Percentiles rank a stretch among this genome's conserved stretches.
Conservation (phyloP, 2,329 filamentous ascomycete species). For the Zalaria obscura region DNA sequence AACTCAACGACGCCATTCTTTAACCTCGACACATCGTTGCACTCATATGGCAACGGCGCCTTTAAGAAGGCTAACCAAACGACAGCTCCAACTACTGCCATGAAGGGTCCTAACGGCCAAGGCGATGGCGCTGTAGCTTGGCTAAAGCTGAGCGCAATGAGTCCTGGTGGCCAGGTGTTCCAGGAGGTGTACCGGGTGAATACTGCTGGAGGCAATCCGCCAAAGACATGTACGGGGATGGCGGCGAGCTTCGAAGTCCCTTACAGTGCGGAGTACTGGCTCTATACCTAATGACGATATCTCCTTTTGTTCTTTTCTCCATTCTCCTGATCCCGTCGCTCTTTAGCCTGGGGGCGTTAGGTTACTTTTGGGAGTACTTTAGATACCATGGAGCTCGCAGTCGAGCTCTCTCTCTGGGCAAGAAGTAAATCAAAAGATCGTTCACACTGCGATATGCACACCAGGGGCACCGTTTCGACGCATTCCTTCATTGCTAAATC, state of each 20-base stretch:
- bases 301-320: no score
- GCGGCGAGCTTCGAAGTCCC: constrained; percentile 53
- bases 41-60: constrained; percentile 43
- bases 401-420: no score
- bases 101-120: constrained; percentile 39
- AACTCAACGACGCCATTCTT: constrained; percentile 62
- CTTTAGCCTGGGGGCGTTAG: no score
- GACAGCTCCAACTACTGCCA: constrained; percentile 47
- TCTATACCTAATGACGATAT: constrained; percentile 17
- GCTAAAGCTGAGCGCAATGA: constrained; percentile 51
- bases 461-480: no score
- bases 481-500: no score
- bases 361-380: no score
- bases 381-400: no score
- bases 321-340: no score
- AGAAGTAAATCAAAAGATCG: no score
- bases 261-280: constrained; percentile 74
- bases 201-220: constrained; percentile 69
- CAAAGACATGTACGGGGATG: constrained; percentile 56
- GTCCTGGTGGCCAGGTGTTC: constrained; percentile 41
- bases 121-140: constrained; percentile 63
- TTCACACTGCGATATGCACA: no score
- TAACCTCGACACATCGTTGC: constrained; percentile 48
- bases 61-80: constrained; percentile 48
- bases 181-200: constrained; percentile 70